Percentiles rank a stretch among this genome's conserved stretches.
Evolutionary conservation across 1,284 basidiomycete species (phyloP).

Genomic region (Trichosporon coremiiforme): DNA sequence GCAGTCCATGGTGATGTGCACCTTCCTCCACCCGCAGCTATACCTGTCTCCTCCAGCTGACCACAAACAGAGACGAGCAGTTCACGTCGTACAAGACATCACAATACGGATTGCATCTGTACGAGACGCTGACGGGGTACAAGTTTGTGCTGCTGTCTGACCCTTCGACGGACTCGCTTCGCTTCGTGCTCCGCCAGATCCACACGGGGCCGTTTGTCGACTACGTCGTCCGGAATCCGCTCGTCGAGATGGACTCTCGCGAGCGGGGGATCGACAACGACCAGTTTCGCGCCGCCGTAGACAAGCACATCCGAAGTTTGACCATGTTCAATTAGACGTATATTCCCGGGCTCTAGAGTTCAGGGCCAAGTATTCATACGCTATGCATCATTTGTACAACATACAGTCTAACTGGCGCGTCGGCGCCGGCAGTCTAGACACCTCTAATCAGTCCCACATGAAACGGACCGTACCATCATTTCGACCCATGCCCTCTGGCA

Average conservation of each 20-base stretch:
- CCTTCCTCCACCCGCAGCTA: no score
- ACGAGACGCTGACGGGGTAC: conserved; percentile 88
- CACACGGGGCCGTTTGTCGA: conserved; percentile 93
- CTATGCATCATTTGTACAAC: conserved; percentile 18
- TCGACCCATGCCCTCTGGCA: conserved; percentile 63
- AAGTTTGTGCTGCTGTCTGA: conserved; percentile 95
- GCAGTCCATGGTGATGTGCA: not conserved
- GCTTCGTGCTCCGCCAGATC: conserved; percentile 80
- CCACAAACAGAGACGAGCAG: conserved; percentile 70
- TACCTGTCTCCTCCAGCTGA: no score
- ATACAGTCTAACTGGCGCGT: not conserved
- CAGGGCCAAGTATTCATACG: not conserved
- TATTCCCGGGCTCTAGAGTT: not conserved
- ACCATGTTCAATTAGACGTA: conserved; percentile 47
- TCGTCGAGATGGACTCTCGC: conserved; percentile 76
- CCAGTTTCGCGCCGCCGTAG: conserved; percentile 73
- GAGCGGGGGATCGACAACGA: conserved; percentile 87
- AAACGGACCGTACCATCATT: conserved; percentile 84
- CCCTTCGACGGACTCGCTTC: conserved; percentile 75
- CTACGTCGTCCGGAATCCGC: conserved; percentile 87
- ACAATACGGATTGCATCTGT: conserved; percentile 88
- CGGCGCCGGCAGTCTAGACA: not conserved
- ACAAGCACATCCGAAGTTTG: conserved; percentile 65
- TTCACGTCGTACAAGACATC: conserved; percentile 91
- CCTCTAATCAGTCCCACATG: conserved; percentile 59